Evolutionary conservation across 768 basidiomycete genomes (phyloP), one percentile per base, ranked within the genome.

Genomic region (Chalciporus chontae): DNA sequence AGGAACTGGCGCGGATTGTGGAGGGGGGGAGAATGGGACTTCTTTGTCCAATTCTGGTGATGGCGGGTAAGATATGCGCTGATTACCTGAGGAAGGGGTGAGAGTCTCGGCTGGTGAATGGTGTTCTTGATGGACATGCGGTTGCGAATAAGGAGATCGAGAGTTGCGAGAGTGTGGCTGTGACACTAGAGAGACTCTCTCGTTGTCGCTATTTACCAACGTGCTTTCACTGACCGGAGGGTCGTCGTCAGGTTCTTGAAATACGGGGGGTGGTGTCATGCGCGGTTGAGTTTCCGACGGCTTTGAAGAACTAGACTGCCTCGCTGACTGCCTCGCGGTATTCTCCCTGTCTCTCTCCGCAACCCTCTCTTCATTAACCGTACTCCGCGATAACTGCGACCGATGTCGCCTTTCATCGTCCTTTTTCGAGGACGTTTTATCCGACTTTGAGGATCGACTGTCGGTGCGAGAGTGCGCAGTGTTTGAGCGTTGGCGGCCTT

Each of bases 361-460:
- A 38, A 55, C 62, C 24, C 57, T 55, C 40, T 77, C 77, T 21
- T 71, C 69, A 15, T 74, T 73, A 8, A 61, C 57, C n/a, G 64
- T 52, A 29, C 71, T 69, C 38, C 76, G 69, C 6, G 80, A 77
- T 29, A 70, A 60, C 56, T 76, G 78, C 6, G 77, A 73, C 21
- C 80, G 74, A 67, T 80, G 80, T 44, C 54, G 70, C 32, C 56
- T 59, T 43, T 77, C 77, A 19, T 75, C 71, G 13, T 75, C 74
- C 7, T 75, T 74, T 21, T 66, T 68, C 2, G 66, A 50, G 3
- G 55, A 56, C 2, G 50, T 15, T 41, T 70, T 72, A 50, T 73
- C 73, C 14, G 71, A 63, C 44, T 70, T 78, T n/a, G 82, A 83
- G 9, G 80, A 75, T 31, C 82, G 79, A 48, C 78, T 83, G 40